A percentile compares a stretch with the other conserved stretches of the same genome.
phyloP scores from a whole-genome alignment of 148 eudicot species.

The Rheum nobile region DNA sequence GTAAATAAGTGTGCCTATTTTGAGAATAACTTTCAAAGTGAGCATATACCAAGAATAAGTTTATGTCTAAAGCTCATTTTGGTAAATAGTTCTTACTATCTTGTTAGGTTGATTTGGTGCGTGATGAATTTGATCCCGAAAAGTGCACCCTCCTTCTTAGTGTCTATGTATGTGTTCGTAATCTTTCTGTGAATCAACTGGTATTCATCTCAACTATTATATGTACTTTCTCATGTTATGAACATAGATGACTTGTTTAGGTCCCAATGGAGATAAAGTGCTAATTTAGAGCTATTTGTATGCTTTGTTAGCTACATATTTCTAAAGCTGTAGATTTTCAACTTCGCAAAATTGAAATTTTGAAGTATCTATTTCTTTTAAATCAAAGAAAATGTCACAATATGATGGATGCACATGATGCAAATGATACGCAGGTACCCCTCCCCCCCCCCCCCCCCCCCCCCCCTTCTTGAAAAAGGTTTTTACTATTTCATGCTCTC shows the following conservation, averaged over 20 bases:
- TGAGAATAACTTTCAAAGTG: no score
- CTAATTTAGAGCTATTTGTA: not conserved
- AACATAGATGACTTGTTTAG: not conserved
- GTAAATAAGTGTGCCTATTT: no score
- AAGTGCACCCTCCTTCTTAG: conserved; percentile 67
- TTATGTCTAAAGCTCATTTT: no score
- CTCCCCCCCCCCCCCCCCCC: no score
- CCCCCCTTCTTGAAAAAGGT: no score
- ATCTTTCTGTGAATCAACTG: conserved; percentile 91
- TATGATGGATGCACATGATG: conserved; percentile 76
- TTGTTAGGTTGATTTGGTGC: conserved; percentile 56
- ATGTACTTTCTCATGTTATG: not conserved
- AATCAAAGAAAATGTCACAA: conserved; percentile 67
- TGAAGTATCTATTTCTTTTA: conserved; percentile 67
- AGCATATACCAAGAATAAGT: no score
- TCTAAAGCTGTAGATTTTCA: conserved; percentile 96
- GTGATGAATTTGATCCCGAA: conserved; percentile 36
- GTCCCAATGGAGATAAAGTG: not conserved
- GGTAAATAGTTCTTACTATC: no score
- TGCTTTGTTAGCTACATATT: conserved; percentile 62
- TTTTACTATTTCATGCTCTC: no score
- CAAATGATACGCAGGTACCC: conserved; percentile 36
- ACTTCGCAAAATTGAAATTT: conserved; percentile 62
- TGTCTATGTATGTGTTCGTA: conserved; percentile 75
- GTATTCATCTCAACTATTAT: conserved; percentile 24